phyloP scores from a whole-genome alignment of 2,329 filamentous ascomycete species.

The Cladosporium sp. region DNA sequence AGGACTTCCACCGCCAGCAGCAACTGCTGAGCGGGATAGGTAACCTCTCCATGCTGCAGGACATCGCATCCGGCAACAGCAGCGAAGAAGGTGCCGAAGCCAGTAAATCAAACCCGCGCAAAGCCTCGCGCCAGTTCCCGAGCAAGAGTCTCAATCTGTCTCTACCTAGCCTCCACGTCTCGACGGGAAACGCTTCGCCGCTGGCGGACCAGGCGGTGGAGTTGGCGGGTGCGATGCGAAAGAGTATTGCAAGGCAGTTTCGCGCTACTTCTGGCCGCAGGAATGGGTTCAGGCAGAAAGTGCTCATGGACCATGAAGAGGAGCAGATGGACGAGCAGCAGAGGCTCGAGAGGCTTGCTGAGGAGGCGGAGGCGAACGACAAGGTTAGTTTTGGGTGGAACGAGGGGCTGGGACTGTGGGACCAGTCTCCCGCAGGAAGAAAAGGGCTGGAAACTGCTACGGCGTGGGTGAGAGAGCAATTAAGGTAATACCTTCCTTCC shows the following conservation, averaged over 20 bases:
- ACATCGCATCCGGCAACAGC: neutral
- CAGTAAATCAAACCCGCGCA: slow-evolving; percentile 12
- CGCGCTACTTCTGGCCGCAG: neutral
- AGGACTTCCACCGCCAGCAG: slow-evolving; percentile 25
- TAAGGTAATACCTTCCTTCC: slow-evolving; percentile 9
- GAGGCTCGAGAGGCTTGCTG: slow-evolving; percentile 34
- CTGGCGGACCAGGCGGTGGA: slow-evolving; percentile 38
- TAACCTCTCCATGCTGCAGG: neutral
- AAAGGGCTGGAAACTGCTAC: slow-evolving; percentile 16
- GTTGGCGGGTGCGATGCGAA: slow-evolving; percentile 33
- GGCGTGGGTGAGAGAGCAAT: slow-evolving; percentile 16
- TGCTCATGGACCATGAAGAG: slow-evolving; percentile 18
- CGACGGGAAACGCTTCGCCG: slow-evolving; percentile 32
- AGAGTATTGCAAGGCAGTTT: slow-evolving; percentile 33
- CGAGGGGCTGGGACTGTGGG: slow-evolving; percentile 21
- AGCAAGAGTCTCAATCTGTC: slow-evolving; percentile 33
- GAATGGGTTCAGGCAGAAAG: slow-evolving; percentile 16
- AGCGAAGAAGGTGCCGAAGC: slow-evolving; percentile 4
- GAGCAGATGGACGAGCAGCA: slow-evolving; percentile 20
- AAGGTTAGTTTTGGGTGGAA: slow-evolving; percentile 28
- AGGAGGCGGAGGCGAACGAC: slow-evolving; percentile 35
- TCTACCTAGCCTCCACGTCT: slow-evolving; percentile 38
- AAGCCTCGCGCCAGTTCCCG: slow-evolving; percentile 37
- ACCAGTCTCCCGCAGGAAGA: slow-evolving; percentile 13
- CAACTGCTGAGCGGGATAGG: slow-evolving; percentile 17